phyloP scores from a whole-genome alignment of 1,139 yeast species.

The Spencermartinsiella ligniputridi region DNA sequence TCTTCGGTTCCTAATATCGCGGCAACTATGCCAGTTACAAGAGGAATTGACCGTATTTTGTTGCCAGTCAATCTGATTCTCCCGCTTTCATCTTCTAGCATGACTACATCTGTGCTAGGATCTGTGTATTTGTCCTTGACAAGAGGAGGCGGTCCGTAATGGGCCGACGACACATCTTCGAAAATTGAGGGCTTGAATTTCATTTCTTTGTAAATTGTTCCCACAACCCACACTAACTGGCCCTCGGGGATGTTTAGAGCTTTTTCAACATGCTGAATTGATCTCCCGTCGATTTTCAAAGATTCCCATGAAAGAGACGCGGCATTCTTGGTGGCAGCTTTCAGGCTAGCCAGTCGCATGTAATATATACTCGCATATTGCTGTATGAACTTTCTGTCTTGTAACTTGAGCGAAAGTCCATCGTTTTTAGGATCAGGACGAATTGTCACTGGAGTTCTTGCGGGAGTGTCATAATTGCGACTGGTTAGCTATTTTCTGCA shows the following conservation, averaged over 20 bases:
- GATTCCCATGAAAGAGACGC: conserved; percentile 49
- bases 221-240: conserved; percentile 81
- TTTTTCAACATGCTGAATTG: conserved; percentile 47
- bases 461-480: neutral
- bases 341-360: conserved; percentile 52
- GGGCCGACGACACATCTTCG: conserved; percentile 61
- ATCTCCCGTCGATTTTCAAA: conserved; percentile 36
- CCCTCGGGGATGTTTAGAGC: conserved; percentile 72
- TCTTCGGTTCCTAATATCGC: conserved; percentile 86
- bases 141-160: conserved; percentile 39
- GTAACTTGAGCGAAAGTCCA: conserved; percentile 17
- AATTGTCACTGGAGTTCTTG: neutral
- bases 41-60: conserved; percentile 41
- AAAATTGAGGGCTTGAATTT: conserved; percentile 79
- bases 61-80: conserved; percentile 72
- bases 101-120: conserved; percentile 53
- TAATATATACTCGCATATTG: conserved; percentile 78
- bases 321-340: conserved; percentile 49
- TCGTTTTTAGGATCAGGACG: conserved; percentile 17
- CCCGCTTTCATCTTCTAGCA: conserved; percentile 93
- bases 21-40: conserved; percentile 85
- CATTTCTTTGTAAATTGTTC: conserved; percentile 83
- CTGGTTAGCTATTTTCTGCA: neutral
- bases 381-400: conserved; percentile 51
- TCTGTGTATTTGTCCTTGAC: conserved; percentile 46